Evolutionary conservation across 2,329 filamentous ascomycete genomes (phyloP).

Genomic region (Byssochlamys sp.): DNA sequence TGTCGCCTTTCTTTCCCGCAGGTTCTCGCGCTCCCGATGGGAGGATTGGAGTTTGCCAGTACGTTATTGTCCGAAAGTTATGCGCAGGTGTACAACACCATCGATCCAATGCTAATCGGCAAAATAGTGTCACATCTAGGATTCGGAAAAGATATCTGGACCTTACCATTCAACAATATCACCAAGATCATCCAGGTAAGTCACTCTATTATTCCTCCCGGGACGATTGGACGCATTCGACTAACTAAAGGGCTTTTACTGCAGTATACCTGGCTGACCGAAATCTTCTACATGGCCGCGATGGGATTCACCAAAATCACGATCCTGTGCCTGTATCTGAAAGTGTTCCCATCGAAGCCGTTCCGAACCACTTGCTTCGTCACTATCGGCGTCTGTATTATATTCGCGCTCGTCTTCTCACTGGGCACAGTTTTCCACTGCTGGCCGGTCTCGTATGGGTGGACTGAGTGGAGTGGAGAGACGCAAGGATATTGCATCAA

Average conservation of each 20-base stretch:
- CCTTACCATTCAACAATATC: not conserved
- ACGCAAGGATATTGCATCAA: constrained; percentile 42
- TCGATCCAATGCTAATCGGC: not conserved
- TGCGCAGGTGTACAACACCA: not conserved
- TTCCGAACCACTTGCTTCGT: constrained; percentile 36
- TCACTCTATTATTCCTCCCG: not conserved
- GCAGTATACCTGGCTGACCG: constrained; percentile 15
- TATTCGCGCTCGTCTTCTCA: constrained; percentile 31
- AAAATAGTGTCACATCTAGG: not conserved
- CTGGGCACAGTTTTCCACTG: constrained; percentile 18
- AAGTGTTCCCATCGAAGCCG: constrained; percentile 40
- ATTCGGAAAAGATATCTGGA: not conserved
- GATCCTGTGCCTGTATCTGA: constrained; percentile 47
- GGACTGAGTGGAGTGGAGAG: constrained; percentile 44
- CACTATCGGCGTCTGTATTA: constrained; percentile 44
- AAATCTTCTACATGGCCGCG: constrained; percentile 40
- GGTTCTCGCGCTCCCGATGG: constrained; percentile 8
- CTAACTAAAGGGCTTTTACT: not conserved
- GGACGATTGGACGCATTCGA: not conserved
- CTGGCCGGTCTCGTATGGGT: constrained; percentile 38
- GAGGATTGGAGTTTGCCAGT: constrained; percentile 7
- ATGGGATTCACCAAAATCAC: constrained; percentile 43
- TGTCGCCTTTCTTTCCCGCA: not conserved
- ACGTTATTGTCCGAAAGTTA: not conserved
- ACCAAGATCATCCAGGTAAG: not conserved